A percentile compares a stretch with the other conserved stretches of the same genome.
Conservation (phyloP, 495 filamentous ascomycete species). For the Chaetomium fimeti region DNA sequence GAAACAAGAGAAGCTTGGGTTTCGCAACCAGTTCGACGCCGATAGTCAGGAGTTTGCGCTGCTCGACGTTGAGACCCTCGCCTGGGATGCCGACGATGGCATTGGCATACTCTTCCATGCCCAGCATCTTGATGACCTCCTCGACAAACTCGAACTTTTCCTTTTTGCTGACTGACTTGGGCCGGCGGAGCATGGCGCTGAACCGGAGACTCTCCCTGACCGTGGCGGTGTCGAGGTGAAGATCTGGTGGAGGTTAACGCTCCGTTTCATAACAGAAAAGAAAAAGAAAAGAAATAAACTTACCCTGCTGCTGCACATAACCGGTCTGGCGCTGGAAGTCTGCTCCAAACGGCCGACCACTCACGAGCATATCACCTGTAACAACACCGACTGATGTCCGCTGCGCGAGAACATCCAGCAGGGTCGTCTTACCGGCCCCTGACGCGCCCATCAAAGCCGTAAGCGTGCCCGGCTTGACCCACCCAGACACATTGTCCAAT, state of each 20-base stretch:
- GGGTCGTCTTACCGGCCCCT: conserved; percentile 73
- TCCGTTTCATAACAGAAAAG: background rate
- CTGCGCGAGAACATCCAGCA: conserved; percentile 67
- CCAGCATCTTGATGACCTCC: conserved; percentile 81
- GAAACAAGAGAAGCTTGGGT: conserved; percentile 70
- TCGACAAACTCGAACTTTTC: conserved; percentile 84
- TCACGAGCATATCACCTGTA: conserved; percentile 71
- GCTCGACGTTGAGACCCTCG: conserved; percentile 53
- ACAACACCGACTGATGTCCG: conserved; percentile 69
- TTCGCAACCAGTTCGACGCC: conserved; percentile 90
- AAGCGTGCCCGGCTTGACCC: conserved; percentile 75
- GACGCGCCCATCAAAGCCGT: conserved; percentile 80
- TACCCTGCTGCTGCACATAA: conserved; percentile 87
- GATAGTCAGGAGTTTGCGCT: conserved; percentile 71
- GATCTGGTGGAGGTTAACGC: conserved; percentile 47
- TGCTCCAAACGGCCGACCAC: conserved; percentile 62
- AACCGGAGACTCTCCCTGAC: conserved; percentile 80
- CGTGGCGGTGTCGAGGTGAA: conserved; percentile 75
- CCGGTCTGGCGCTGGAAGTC: conserved; percentile 82
- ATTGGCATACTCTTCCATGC: conserved; percentile 78
- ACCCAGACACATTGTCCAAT: conserved; percentile 69
- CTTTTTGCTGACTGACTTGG: conserved; percentile 56
- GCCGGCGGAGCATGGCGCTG: conserved; percentile 76
- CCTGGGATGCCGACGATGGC: conserved; percentile 82
- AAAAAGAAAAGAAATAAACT: conserved; percentile 22